A percentile compares a stretch with the other conserved stretches of the same genome.
phyloP scores from a whole-genome alignment of 176 grass and related monocot species.

The Bolboschoenus planiculmis region DNA sequence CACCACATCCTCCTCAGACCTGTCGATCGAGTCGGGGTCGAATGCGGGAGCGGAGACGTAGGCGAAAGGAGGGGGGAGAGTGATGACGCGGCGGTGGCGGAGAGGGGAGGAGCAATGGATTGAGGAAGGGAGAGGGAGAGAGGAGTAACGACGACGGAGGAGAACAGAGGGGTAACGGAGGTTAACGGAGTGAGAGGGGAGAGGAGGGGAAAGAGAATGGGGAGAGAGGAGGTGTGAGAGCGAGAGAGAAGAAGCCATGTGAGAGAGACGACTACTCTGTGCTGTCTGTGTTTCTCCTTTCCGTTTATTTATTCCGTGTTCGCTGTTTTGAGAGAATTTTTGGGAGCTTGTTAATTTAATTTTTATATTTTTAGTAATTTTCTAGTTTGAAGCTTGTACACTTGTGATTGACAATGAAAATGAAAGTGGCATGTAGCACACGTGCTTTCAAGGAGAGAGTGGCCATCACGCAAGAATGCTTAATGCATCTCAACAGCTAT shows the following conservation, averaged over 20 bases:
- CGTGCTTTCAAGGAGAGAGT: not conserved
- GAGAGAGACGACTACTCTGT: not conserved
- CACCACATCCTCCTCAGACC: conserved; percentile 24
- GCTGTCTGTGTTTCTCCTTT: not conserved
- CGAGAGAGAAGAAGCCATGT: conserved; percentile 2
- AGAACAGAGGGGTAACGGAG: not conserved
- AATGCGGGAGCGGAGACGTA: conserved; percentile 75
- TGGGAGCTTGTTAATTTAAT: too few species aligned
- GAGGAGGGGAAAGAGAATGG: not conserved
- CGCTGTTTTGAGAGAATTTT: not conserved
- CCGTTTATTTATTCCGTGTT: not conserved
- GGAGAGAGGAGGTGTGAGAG: not conserved
- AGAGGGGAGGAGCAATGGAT: not conserved
- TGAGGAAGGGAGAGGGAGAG: not conserved
- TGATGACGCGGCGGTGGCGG: not conserved
- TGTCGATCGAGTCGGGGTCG: conserved; percentile 47
- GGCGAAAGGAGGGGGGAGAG: conserved; percentile 20
- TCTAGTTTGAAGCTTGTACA: not conserved
- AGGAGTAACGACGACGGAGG: not conserved
- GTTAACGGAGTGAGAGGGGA: not conserved
- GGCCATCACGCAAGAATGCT: not conserved
- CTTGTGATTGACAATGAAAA: not conserved
- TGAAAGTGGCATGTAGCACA: not conserved
- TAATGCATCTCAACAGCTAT: not conserved
- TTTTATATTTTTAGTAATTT: too few species aligned